Evolutionary conservation across 805 yeast genomes (phyloP).

Genomic region (Candida dendrica): DNA sequence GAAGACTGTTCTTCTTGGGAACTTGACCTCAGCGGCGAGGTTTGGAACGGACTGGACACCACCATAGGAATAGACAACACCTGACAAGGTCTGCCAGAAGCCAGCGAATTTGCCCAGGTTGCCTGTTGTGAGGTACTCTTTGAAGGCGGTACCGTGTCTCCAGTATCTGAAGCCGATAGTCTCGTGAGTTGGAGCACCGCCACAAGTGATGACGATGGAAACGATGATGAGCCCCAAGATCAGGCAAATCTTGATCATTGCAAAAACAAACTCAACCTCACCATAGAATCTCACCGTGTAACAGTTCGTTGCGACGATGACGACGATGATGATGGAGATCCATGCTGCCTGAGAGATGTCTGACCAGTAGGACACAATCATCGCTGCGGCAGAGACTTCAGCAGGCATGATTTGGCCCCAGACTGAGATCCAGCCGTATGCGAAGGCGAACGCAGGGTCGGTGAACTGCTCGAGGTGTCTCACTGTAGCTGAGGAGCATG

Average conservation of each 20-base stretch:
- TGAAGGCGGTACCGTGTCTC: conserved; percentile 32
- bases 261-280: conserved; percentile 37
- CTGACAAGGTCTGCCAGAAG: conserved; percentile 24
- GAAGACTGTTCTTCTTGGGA: conserved; percentile 24
- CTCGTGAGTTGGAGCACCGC: conserved; percentile 32
- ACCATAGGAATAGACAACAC: conserved; percentile 28
- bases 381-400: conserved; percentile 35
- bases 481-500: conserved; percentile 26
- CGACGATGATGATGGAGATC: conserved; percentile 30
- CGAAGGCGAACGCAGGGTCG: conserved; percentile 36
- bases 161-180: conserved; percentile 30
- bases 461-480: conserved; percentile 25
- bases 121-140: conserved; percentile 7
- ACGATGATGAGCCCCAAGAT: conserved; percentile 38
- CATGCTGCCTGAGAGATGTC: conserved; percentile 34
- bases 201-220: conserved; percentile 33
- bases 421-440: conserved; percentile 34
- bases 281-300: conserved; percentile 35
- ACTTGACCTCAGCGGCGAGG: conserved; percentile 27
- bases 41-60: conserved; percentile 39
- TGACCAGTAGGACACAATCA: conserved; percentile 35
- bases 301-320: conserved; percentile 26
- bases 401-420: conserved; percentile 35
- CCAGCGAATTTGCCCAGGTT: conserved; percentile 17
- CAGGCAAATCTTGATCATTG: conserved; percentile 32